phyloP scores from a whole-genome alignment of 2,329 filamentous ascomycete species.

The Clonostachys sp. region DNA sequence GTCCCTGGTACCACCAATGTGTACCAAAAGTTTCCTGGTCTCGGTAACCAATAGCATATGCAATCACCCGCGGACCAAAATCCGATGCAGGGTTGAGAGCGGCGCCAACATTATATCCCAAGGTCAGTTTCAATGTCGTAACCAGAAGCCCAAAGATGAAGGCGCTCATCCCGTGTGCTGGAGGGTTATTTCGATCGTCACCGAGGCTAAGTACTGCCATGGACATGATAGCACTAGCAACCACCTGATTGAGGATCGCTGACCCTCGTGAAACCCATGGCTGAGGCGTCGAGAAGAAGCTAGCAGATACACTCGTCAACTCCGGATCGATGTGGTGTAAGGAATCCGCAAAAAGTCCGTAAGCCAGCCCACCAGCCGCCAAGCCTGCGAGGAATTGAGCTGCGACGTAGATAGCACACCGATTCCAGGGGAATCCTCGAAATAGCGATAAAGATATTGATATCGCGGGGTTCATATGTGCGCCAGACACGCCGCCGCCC shows the following conservation, averaged over 20 bases:
- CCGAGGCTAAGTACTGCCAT: constrained; percentile 27
- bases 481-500: constrained; percentile 16
- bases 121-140: constrained; percentile 24
- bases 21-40: constrained; percentile 16
- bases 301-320: constrained; percentile 17
- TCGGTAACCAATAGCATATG: constrained; percentile 21
- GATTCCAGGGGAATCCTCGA: constrained; percentile 26
- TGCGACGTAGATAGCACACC: constrained; percentile 19
- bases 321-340: constrained; percentile 21
- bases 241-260: constrained; percentile 26
- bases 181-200: constrained; percentile 29
- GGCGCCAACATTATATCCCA: constrained; percentile 28
- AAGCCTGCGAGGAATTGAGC: constrained; percentile 22
- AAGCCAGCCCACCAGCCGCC: constrained; percentile 19
- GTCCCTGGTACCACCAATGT: constrained; percentile 24
- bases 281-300: constrained; percentile 23
- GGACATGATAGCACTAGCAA: constrained; percentile 25
- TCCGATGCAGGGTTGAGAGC: constrained; percentile 29
- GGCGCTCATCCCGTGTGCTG: constrained; percentile 27
- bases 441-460: constrained; percentile 25
- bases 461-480: constrained; percentile 26
- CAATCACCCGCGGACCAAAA: constrained; percentile 24
- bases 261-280: constrained; percentile 12
- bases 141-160: constrained; percentile 26
- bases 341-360: constrained; percentile 19